Conservation (phyloP, 73 alveolate genomes). For the Stentor roeselii region DNA sequence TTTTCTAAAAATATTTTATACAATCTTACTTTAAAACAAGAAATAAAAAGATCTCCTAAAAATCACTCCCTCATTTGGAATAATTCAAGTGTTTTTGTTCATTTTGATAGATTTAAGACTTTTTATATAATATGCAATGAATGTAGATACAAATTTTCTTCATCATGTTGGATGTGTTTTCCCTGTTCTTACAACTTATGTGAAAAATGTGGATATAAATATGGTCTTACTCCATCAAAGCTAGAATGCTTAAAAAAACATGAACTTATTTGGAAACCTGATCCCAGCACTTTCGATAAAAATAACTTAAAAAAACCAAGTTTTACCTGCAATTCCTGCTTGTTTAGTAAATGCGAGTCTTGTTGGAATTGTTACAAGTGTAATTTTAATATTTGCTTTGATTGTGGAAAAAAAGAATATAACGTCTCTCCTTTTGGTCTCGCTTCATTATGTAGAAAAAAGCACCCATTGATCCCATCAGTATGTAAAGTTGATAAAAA, state of each 20-base stretch:
- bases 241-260: neutral
- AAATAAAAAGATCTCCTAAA: too few species aligned
- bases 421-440: neutral
- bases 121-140: neutral
- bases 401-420: neutral
- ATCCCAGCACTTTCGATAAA: neutral
- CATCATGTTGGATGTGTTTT: neutral
- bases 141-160: neutral
- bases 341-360: neutral
- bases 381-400: neutral
- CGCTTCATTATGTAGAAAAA: neutral
- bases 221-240: neutral
- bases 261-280: neutral
- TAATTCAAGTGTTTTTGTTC: too few species aligned
- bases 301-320: neutral
- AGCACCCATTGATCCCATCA: too few species aligned
- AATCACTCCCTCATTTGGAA: too few species aligned
- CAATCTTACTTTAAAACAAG: too few species aligned
- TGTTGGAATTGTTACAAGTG: neutral
- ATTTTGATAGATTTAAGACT: neutral
- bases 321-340: neutral
- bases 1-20: too few species aligned
- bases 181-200: neutral
- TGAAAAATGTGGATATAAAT: neutral
- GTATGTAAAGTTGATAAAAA: too few species aligned